phyloP scores from a whole-genome alignment of 2,329 filamentous ascomycete genomes.

The Cyphellophora attinorum region DNA sequence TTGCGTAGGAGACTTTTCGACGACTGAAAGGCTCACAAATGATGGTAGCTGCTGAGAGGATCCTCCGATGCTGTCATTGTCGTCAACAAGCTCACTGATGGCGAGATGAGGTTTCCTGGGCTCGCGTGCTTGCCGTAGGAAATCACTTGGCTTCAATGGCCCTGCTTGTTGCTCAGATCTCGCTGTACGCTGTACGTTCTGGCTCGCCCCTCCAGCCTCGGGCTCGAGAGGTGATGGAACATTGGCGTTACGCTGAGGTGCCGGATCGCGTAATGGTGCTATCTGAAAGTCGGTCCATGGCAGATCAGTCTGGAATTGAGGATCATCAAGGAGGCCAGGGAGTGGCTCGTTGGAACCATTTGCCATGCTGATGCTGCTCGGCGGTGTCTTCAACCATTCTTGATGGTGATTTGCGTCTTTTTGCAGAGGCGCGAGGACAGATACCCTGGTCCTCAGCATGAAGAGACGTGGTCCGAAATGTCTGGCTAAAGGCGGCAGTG shows the following conservation, averaged over 20 bases:
- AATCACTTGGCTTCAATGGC: no score
- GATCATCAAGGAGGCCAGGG: constrained; percentile 29
- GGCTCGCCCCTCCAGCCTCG: constrained; percentile 22
- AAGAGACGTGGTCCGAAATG: no score
- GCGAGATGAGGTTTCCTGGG: constrained; percentile 19
- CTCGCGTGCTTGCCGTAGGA: constrained; percentile 15
- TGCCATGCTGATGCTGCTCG: constrained; percentile 14
- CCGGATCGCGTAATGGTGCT: constrained; percentile 37
- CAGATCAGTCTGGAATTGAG: constrained; percentile 28
- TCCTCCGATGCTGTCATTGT: constrained; percentile 29
- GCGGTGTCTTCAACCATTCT: constrained; percentile 2
- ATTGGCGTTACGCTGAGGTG: constrained; percentile 30
- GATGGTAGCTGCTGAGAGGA: constrained; percentile 28
- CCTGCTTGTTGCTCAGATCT: no score
- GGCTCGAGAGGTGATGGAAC: constrained; percentile 37
- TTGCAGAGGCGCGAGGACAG: not conserved
- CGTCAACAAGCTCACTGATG: constrained; percentile 27
- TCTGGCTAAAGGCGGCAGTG: no score
- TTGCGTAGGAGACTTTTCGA: constrained; percentile 27
- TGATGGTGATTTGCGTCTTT: not conserved
- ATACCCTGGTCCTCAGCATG: no score
- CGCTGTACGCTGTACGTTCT: no score
- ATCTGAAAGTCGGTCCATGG: constrained; percentile 34
- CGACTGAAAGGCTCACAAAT: constrained; percentile 37
- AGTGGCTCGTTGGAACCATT: constrained; percentile 19